Conservation (phyloP, 164 flowering plant genomes). For the Sedum album region DNA sequence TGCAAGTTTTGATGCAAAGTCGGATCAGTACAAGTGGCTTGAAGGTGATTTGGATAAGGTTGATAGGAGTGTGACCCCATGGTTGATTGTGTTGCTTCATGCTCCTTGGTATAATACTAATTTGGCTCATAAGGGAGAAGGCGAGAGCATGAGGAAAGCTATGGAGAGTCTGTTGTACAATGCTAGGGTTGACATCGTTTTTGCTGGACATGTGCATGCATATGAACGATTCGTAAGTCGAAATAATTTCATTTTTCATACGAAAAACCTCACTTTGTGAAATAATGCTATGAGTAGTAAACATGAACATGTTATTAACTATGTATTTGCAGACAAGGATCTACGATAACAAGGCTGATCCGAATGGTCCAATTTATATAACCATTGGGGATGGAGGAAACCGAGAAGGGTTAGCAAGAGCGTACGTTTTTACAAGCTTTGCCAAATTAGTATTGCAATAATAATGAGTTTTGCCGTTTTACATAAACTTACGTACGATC, state of each 20-base stretch:
- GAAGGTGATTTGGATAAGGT: conserved; percentile 46
- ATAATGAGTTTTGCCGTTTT: not conserved
- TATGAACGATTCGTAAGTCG: conserved; percentile 80
- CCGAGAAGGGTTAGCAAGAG: conserved; percentile 62
- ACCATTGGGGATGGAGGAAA: conserved; percentile 75
- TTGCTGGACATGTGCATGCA: conserved; percentile 87
- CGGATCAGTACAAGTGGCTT: conserved; percentile 66
- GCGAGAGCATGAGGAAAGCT: conserved; percentile 43
- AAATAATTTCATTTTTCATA: not conserved
- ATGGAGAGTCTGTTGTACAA: conserved; percentile 56
- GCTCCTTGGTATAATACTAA: conserved; percentile 89
- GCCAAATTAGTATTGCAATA: conserved; percentile 31
- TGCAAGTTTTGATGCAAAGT: conserved; percentile 42
- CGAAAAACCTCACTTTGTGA: too few species aligned
- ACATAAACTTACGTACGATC: conserved; percentile 22
- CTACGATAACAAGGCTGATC: conserved; percentile 27
- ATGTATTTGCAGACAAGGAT: conserved; percentile 36
- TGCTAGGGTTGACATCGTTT: conserved; percentile 60
- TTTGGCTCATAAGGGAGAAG: conserved; percentile 61
- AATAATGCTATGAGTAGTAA: not conserved
- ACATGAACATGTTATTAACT: not conserved
- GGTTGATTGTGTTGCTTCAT: conserved; percentile 55
- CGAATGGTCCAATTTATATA: conserved; percentile 51
- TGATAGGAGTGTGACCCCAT: conserved; percentile 51
- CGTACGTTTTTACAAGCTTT: conserved; percentile 32